Base-by-base conservation (phyloP, 495 filamentous ascomycete species). In the Astrothelium subdiscretum region DNA sequence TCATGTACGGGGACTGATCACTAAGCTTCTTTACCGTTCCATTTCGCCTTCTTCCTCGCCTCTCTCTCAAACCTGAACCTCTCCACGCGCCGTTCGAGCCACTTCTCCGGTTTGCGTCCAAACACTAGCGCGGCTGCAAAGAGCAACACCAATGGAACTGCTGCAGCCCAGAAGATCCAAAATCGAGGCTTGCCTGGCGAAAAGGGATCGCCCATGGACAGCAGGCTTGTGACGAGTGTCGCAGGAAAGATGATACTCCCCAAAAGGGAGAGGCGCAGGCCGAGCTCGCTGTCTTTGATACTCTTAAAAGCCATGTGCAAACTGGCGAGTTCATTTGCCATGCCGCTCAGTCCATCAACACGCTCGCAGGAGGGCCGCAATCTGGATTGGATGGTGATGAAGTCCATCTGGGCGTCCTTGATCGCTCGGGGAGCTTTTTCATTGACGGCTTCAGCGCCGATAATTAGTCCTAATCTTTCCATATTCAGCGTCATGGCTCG, bases 141-240 rank as follows among this genome's bases (percentile, higher is more conserved):
- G n/a, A 48, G 5, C 5, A 48, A 48, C 43, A 48, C 43, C n/a
- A 63, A 31, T 13, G 63, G 63, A 6, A 65, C 40, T 31, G 59
- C 40, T 0, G 52, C 59, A 22, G 32, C 63, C 59, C 59, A 65
- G 35, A 58, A 65, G 1, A 61, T 35, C 63, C 63, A 65, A 27
- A 65, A 65, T 6, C 43, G 26, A 26, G 32, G 26, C 10, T 61
- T 32, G 18, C 63, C 63, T 10, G 63, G 63, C 35, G 27, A 18
- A 26, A 57, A 65, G 20, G 27, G 43, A 61, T 61, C 63, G 3
- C 35, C 38, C 63, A 65, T 65, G 38, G 38, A 32, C 20, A 65
- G 35, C 20, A 65, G 22, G 2, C 44, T 32, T 11, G 63, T 44
- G 12, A 61, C 48, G 11, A 65, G 51, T 15, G 63, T 65, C 22